Conservation (phyloP, 495 filamentous ascomycete genomes). For the Daldinia decipiens region DNA sequence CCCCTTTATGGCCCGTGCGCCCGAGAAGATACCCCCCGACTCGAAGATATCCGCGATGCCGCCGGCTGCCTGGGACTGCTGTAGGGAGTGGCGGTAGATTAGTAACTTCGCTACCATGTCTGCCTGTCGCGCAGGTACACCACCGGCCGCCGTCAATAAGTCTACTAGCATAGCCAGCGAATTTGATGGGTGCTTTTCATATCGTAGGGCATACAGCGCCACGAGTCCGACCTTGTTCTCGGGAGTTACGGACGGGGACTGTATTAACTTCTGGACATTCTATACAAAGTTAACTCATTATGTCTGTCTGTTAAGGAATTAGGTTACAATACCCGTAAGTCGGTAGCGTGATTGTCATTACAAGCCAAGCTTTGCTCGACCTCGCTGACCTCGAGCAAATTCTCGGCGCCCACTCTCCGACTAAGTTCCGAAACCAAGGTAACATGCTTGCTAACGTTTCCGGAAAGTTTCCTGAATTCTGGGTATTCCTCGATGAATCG, state of each 20-base stretch:
- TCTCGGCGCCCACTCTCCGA: constrained; percentile 82
- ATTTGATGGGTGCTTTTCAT: constrained; percentile 84
- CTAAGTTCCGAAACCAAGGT: constrained; percentile 94
- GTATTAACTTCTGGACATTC: constrained; percentile 87
- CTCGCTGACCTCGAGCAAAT: constrained; percentile 91
- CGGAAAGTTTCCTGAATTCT: constrained; percentile 94
- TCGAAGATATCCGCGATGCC: constrained; percentile 93
- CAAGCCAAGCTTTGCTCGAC: constrained; percentile 96
- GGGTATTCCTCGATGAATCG: constrained; percentile 99
- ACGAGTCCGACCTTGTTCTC: constrained; percentile 88
- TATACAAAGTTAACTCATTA: constrained; percentile 46
- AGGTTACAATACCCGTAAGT: constrained; percentile 73
- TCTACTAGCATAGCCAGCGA: constrained; percentile 84
- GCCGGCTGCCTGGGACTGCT: constrained; percentile 72
- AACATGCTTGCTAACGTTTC: constrained; percentile 98
- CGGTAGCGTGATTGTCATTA: constrained; percentile 89
- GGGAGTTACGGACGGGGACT: constrained; percentile 74
- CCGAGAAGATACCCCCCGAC: constrained; percentile 88
- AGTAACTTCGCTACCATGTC: constrained; percentile 81
- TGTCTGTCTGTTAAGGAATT: not conserved
- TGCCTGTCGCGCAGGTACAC: constrained; percentile 75
- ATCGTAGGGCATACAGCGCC: constrained; percentile 91
- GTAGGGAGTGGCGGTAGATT: constrained; percentile 83
- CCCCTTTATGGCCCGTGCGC: constrained; percentile 90
- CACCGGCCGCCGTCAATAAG: constrained; percentile 79